Evolutionary conservation across 2,329 filamentous ascomycete genomes (phyloP).

Genomic region (Cytospora schulzeri): DNA sequence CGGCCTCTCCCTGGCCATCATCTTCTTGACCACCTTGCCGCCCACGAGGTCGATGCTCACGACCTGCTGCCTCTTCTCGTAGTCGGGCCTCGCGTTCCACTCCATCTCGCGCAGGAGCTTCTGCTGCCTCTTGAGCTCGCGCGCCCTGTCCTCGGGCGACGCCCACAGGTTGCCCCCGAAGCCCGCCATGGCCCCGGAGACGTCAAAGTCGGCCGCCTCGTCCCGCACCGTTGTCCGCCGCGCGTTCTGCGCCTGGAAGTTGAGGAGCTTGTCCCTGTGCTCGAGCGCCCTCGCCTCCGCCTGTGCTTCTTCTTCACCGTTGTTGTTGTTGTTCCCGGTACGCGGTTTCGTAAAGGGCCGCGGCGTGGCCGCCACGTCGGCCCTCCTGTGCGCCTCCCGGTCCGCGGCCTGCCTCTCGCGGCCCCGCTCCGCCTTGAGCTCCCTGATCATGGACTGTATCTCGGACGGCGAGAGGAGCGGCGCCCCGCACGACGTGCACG

Average conservation of each 20-base stretch:
- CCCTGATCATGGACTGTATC: slow-evolving; percentile 81
- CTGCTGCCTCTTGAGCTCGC: slow-evolving; percentile 84
- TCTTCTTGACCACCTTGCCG: slow-evolving; percentile 73
- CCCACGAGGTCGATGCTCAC: slow-evolving; percentile 82
- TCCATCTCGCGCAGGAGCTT: slow-evolving; percentile 82
- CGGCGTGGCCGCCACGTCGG: slow-evolving; percentile 64
- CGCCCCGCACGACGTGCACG: slow-evolving; percentile 85
- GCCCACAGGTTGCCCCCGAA: slow-evolving; percentile 73
- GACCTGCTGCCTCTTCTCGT: slow-evolving; percentile 83
- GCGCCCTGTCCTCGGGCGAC: slow-evolving; percentile 76
- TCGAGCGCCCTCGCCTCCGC: slow-evolving; percentile 71
- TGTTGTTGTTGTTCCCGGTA: slow-evolving; percentile 38
- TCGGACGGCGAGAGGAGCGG: slow-evolving; percentile 73
- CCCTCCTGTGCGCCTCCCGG: slow-evolving; percentile 66
- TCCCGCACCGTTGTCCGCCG: slow-evolving; percentile 82
- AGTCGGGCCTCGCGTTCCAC: slow-evolving; percentile 82
- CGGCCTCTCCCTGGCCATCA: slow-evolving; percentile 64
- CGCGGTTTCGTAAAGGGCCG: slow-evolving; percentile 60
- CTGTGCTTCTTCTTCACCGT: slow-evolving; percentile 47
- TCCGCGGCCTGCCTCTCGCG: slow-evolving; percentile 84
- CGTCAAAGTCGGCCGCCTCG: slow-evolving; percentile 71
- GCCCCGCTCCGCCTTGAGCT: slow-evolving; percentile 82
- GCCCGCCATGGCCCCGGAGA: slow-evolving; percentile 47
- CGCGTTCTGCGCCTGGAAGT: slow-evolving; percentile 84
- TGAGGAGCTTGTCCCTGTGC: slow-evolving; percentile 79